These are phyloP conservation scores for Ceriops decandra DNA, from an alignment of 345 rosid genomes.

Conservation along the genomic window DNA sequence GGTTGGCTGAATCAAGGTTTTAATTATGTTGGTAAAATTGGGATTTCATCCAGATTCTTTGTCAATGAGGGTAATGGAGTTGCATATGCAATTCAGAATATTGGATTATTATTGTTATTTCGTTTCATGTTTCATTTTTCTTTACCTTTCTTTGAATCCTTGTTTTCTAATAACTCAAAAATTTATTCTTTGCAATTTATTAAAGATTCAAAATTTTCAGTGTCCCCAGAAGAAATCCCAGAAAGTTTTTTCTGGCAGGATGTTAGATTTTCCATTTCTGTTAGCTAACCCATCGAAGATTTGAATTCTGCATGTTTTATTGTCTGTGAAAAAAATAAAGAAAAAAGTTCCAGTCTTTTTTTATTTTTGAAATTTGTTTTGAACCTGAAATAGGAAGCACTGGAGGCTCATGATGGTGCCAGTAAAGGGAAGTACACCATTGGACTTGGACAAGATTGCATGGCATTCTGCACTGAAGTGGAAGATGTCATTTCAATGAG, in stretches of 20 bases:
- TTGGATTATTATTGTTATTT: background rate
- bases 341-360: background rate
- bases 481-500: constrained; percentile 99
- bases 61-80: background rate
- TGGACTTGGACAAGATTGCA: constrained; percentile 97
- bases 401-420: constrained; percentile 94
- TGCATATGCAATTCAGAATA: background rate
- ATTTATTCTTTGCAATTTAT: background rate
- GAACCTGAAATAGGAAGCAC: constrained; percentile 53
- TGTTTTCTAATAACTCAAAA: no score
- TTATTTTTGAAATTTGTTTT: constrained; percentile 1
- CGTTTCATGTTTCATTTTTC: background rate
- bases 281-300: background rate
- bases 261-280: background rate
- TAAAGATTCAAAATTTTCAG: background rate
- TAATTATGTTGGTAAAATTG: background rate
- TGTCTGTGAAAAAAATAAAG: no score
- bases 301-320: background rate
- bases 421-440: constrained; percentile 98
- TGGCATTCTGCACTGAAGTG: constrained; percentile 95
- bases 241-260: background rate
- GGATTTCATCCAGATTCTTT: background rate
- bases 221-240: background rate
- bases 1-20: background rate
- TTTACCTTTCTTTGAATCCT: no score